Conservation (phyloP, 176 grass and related monocot species). For the Puccinellia tenuiflora region DNA sequence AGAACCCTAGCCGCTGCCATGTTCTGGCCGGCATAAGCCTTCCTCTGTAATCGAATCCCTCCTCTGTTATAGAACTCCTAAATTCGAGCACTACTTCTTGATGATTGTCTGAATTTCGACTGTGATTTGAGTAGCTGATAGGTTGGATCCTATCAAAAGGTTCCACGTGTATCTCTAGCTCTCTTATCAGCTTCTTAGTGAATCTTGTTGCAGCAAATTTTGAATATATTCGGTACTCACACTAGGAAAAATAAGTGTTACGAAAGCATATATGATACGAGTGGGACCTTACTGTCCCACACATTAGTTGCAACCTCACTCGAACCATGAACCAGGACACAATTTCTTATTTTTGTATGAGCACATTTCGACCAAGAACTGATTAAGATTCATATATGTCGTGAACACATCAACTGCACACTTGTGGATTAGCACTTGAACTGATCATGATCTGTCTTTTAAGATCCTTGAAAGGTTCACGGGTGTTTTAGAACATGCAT, state of each 20-base stretch:
- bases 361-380: neutral
- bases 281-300: neutral
- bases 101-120: no score
- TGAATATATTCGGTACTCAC: neutral
- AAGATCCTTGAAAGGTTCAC: conserved; percentile 7
- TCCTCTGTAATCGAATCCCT: no score
- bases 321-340: neutral
- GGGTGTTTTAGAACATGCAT: no score
- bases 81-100: no score
- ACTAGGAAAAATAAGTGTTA: neutral
- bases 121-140: no score
- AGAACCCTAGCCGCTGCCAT: no score
- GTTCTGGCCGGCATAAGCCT: no score
- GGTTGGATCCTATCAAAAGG: no score
- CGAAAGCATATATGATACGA: neutral
- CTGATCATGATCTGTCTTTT: neutral
- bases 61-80: no score
- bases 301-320: neutral
- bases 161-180: neutral
- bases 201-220: neutral
- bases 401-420: neutral
- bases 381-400: neutral
- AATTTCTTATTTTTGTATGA: neutral
- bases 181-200: neutral
- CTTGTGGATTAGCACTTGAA: neutral